Base-by-base conservation (phyloP, 345 rosid genomes). In the Salix koriyanagi region DNA sequence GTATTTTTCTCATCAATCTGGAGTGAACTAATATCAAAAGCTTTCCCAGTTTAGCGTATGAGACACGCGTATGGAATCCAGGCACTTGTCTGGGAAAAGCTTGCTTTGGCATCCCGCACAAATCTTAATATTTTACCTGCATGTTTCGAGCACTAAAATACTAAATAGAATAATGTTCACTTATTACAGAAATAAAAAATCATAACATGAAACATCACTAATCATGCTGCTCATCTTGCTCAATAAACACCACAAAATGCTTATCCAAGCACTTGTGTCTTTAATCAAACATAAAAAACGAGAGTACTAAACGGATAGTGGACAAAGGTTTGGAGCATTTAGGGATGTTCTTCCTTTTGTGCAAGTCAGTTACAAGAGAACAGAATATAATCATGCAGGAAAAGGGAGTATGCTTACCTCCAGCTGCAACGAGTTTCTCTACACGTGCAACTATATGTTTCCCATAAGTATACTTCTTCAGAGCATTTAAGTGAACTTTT, bases 361-460 rank as follows among this genome's bases (percentile, higher is more conserved):
- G 28, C 14, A 58, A 58, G 23, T 58, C 6, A 75, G n/a, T 28
- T 61, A 19, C 14, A 3, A 2, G 11, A 67, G 30, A 8, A 28
- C 14, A 5, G 2, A 1, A 39, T 1, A 25, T 37, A 67, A 41
- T 23, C 10, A 7, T 4, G 26, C 28, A 70, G 70, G 41, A 15
- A 66, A 39, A 46, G 67, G 42, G 48, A 71, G 67, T 71, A 60
- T 42, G 73, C 37, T 37, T 89, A 94, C 98, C 98, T 82, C 98
- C 98, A 44, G 98, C 97, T 18, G 95, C 93, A 70, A 94, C 98
- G 23, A 94, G 97, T 77, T 94, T 92, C 89, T 94, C 98, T 65
- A 91, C 97, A 78, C 98, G 97, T 0, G 95, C 97, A 85, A 94
- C 98, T 41, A 95, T 91, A 76, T 95, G 98, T 90, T 95, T 95